phyloP scores from a whole-genome alignment of 495 filamentous ascomycete species.

The Rhizodiscina lignyota region DNA sequence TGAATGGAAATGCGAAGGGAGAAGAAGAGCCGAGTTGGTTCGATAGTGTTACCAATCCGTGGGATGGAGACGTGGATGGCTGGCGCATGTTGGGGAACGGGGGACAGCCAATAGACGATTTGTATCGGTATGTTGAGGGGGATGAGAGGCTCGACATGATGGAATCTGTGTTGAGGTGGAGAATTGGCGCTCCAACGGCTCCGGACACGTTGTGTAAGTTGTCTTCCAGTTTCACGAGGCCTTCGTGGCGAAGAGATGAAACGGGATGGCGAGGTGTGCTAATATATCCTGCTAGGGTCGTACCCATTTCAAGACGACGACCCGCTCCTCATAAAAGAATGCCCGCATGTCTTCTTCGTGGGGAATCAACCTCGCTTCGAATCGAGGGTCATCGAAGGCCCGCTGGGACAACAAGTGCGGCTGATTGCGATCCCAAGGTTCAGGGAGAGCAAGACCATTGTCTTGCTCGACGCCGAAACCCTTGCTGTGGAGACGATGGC shows the following conservation, averaged over 20 bases:
- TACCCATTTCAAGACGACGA: slow-evolving; percentile 91
- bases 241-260: too few relatives aligned
- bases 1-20: slow-evolving; percentile 8
- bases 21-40: slow-evolving; percentile 54
- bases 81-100: slow-evolving; percentile 70
- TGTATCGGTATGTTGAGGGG: slow-evolving; percentile 72
- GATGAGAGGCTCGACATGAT: slow-evolving; percentile 69
- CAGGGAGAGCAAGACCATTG: slow-evolving; percentile 59
- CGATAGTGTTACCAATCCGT: slow-evolving; percentile 83
- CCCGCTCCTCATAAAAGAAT: slow-evolving; percentile 66
- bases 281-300: slow-evolving; percentile 42
- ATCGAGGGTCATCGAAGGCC: slow-evolving; percentile 50
- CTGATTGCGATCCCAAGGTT: slow-evolving; percentile 72
- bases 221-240: background rate
- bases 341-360: slow-evolving; percentile 81
- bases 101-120: slow-evolving; percentile 86
- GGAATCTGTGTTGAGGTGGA: slow-evolving; percentile 83
- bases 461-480: slow-evolving; percentile 75
- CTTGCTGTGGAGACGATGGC: slow-evolving; percentile 59
- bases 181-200: slow-evolving; percentile 82
- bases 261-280: too few relatives aligned
- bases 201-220: slow-evolving; percentile 87
- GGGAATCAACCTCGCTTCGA: slow-evolving; percentile 78
- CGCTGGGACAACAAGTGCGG: slow-evolving; percentile 48
- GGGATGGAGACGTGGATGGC: slow-evolving; percentile 75